Evolutionary conservation across 1,139 yeast species (phyloP), one percentile per base, ranked within the genome.

Genomic region (Candida anutae): DNA sequence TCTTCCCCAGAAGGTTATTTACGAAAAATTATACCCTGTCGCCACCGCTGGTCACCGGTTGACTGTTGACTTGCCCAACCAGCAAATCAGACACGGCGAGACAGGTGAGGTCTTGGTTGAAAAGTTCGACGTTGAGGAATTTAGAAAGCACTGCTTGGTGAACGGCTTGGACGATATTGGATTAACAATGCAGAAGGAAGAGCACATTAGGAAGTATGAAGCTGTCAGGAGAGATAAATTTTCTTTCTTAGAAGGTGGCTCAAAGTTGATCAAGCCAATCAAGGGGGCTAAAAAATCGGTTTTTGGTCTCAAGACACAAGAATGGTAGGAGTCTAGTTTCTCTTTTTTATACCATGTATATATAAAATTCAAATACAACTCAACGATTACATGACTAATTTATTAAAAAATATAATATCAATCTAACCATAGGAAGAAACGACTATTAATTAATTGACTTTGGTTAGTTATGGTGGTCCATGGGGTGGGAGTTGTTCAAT

Each of bases 151-250:
- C 58, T 90, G 97, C 54, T 71, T 90, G 45, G 66, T 88, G 34
- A 85, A 90, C 43, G 98, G 98, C 36, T 76, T 90, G 37, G 98
- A 90, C 53, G 98, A 90, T 54, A 90, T 90, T 58, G 97, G 97
- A 24, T 74, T 90, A 49, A 90, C 98, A 29, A 64, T 90, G 49
- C 93, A 87, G 58, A 87, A 87, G 62, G 95, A 84, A 59, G 74
- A 74, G 31, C 74, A 51, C 55, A 90, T 90, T 42, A 36, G 56
- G 32, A 69, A 75, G 43, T 90, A 77, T 50, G 98, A 90, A 64
- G 70, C 60, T 19, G 58, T 61, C 39, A 83, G 98, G 69, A 77
- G 72, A 53, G 77, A 69, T 33, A 75, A 64, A 51, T 90, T 82
- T 55, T 84, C 95, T 11, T 90, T 93, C 74, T 74, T 87, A 49